Evolutionary conservation across 441 rosid genomes (phyloP), one percentile per base, ranked within the genome.

Genomic region (Erysimum cheiri): DNA sequence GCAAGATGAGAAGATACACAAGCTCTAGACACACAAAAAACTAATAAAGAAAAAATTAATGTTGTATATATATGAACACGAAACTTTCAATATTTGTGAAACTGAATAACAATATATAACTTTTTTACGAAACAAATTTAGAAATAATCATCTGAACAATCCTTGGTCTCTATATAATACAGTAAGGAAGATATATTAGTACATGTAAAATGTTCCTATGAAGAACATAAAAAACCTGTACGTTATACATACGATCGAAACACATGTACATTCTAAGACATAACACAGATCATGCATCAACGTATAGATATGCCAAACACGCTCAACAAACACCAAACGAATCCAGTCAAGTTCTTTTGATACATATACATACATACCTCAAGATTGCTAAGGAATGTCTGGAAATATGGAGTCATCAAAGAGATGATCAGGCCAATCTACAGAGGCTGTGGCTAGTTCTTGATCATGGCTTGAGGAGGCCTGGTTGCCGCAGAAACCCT

Each of bases 381-480:
- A 69, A 48, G 78, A 61, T 14, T 68, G 54, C 49, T 73, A 81
- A 60, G 83, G 67, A 72, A 83, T 83, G 54, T 85, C 85, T 65
- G 76, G 71, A 78, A 84, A 85, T 7, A 86, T 64, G 71, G 89
- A 82, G 44, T 86, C 89, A 74, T 85, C 87, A 36, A 91, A 82
- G 64, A 85, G 72, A 19, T 81, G 76, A 53, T 82, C 82, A 52
- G 82, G 82, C 90, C 90, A 85, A 31, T 60, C 70, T n/a, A 81
- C 59, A 55, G 79, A 8, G 47, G 69, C 75, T 46, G 84, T 77
- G 22, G 54, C 67, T 58, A 22, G 17, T 28, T 74, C 84, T 49
- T 79, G 83, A 63, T 58, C 77, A 58, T 78, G 79, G 82, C 84
- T 80, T 35, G 92, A 84, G 71, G 78, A 56, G 37, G 66, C 63